Conservation (phyloP, 2,329 filamentous ascomycete species). For the Trichoderma koningiopsis region DNA sequence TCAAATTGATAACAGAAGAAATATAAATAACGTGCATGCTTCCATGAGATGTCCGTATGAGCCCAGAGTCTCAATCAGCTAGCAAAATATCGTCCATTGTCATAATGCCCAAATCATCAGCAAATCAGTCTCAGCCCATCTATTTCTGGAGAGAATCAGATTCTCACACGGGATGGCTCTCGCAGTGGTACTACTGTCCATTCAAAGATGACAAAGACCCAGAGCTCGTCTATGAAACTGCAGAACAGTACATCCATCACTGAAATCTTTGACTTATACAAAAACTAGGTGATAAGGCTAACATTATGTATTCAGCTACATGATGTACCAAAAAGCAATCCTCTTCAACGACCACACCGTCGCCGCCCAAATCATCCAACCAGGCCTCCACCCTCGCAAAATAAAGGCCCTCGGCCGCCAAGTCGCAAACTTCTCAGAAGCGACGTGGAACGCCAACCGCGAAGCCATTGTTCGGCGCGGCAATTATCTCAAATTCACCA, state of each 20-base stretch:
- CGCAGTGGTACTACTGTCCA: constrained; percentile 60
- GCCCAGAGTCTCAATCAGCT: too few species aligned
- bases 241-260: constrained; percentile 49
- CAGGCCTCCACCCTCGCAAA: constrained; percentile 45
- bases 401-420: constrained; percentile 58
- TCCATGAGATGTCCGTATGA: too few species aligned
- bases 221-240: constrained; percentile 48
- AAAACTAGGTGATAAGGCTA: background rate
- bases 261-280: background rate
- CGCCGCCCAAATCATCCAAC: constrained; percentile 52
- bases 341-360: constrained; percentile 50
- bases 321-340: constrained; percentile 58
- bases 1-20: too few species aligned
- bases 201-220: constrained; percentile 48
- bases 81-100: background rate
- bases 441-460: constrained; percentile 55
- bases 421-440: constrained; percentile 54
- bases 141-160: constrained; percentile 55
- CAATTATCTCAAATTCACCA: constrained; percentile 62
- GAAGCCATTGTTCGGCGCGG: constrained; percentile 58
- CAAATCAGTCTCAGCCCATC: constrained; percentile 28
- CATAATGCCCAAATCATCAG: constrained; percentile 8
- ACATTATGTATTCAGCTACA: constrained; percentile 43
- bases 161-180: constrained; percentile 56
- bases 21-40: background rate